Base-by-base conservation (phyloP, 352 stramenopile species). In the Phytophthora litchii region DNA sequence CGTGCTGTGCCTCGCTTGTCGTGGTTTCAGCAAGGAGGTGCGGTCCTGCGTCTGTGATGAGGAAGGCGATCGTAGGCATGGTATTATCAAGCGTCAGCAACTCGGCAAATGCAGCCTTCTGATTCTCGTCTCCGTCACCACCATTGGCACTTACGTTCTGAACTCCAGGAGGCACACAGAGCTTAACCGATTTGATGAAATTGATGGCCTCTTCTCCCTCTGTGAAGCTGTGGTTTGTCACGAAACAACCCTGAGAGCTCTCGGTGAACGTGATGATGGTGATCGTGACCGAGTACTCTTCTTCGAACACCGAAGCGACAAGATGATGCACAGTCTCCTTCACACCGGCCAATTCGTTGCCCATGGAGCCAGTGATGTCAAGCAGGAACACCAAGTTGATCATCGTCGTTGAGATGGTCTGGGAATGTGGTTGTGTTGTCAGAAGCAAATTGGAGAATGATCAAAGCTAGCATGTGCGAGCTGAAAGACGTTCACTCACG, bases 181-280 rank as follows among this genome's bases (percentile, higher is more conserved):
- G 70, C 31, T 56, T 38, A 45, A 88, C 72, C 0, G 50, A 64
- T 3, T 54, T 42, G 46, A 86, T 75, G 50, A 83, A 90, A 20
- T 27, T 13, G 4, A 49, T 64, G 16, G 80, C 80, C 20, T 74
- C 62, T 0, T 55, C 53, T 27, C 78, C 80, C n/a, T 87, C 63
- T 2, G 67, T 73, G 72, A 91, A 91, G 49, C 68, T 83, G 60
- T 88, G 53, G 52, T 69, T 76, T 31, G 80, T 86, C 44, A 88
- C 66, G 62, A 73, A 91, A 56, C 78, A 91, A 35, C 76, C 78
- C 16, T 63, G 60, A 13, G 47, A 34, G 46, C 64, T 59, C 55
- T 88, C 80, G 0, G 78, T 91, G 60, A 89, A 91, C 5, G 80
- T 91, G 74, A 91, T 77, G 66, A 88, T 75, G 21, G 80, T 91